Evolutionary conservation across 345 rosid genomes (phyloP), one percentile per base, ranked within the genome.

Genomic region (Erysimum cheiranthoides): DNA sequence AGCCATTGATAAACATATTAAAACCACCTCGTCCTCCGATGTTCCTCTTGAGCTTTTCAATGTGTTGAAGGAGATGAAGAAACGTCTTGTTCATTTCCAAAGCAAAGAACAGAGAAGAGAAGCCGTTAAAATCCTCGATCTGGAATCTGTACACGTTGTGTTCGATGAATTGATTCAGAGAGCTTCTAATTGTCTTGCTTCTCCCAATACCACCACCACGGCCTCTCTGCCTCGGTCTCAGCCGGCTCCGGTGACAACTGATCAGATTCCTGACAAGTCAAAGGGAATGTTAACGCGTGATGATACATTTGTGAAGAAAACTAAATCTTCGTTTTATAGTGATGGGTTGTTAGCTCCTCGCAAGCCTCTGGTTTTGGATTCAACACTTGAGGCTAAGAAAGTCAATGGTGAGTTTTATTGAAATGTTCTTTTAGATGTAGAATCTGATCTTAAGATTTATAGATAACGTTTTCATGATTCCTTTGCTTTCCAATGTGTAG

Each of bases 151-250:
- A 28, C 99, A 95, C 63, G 61, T 81, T 0, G 10, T 87, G 73
- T 95, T 92, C 80, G 97, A 92, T 71, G 93, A 88, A 14, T 84
- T 78, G 68, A 87, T 95, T 62, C 97, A 90, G 73, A 89, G 93
- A 82, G 99, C 98, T 70, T 88, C 94, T 6, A 64, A 70, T 54
- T 95, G 98, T 53, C 54, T 92, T 38, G 76, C 84, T 49, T 74
- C 89, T 6, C 71, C 90, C 4, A 52, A 78, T 4, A 49, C 1
- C 8, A 65, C 82, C 6, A 5, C 58, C 10, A 65, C 83, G 8
- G 3, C 61, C 10, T 8, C 52, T 13, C 8, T 61, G 36, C 6
- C 68, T 34, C 64, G 39, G 64, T 59, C 64, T 35, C 1, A 17
- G 4, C 69, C 70, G 10, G 14, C 0, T 2, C 67, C 51, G 2